A percentile compares a stretch with the other conserved stretches of the same genome.
phyloP scores from a whole-genome alignment of 148 eudicot species.

The Oxyria digyna region DNA sequence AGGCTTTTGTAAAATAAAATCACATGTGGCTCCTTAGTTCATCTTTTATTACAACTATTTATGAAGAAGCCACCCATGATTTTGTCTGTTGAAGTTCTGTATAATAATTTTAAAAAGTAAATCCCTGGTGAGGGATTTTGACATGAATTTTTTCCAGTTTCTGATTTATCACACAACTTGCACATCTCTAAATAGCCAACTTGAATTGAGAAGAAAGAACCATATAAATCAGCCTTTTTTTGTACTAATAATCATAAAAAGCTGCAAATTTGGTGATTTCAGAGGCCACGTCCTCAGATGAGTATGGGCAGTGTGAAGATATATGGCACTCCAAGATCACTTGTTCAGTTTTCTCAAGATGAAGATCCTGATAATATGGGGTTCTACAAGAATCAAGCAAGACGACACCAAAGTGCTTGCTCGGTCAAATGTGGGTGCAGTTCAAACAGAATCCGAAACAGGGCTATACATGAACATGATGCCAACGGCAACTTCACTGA shows the following conservation, averaged over 20 bases:
- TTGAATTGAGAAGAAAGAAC: not conserved
- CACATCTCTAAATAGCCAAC: not conserved
- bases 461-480: constrained; percentile 7
- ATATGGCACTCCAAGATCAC: constrained; percentile 67
- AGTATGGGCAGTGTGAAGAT: constrained; percentile 37
- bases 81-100: not conserved
- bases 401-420: constrained; percentile 31
- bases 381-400: constrained; percentile 24
- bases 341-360: constrained; percentile 55
- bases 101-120: too few relatives aligned
- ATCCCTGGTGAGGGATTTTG: not conserved
- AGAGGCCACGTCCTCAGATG: constrained; percentile 43
- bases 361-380: constrained; percentile 27
- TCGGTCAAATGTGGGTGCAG: constrained; percentile 20
- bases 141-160: not conserved
- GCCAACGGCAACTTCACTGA: constrained; percentile 14
- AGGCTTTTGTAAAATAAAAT: too few relatives aligned
- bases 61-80: not conserved
- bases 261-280: constrained; percentile 19
- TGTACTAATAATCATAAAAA: not conserved
- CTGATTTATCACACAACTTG: not conserved
- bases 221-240: not conserved
- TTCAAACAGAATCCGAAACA: constrained; percentile 17
- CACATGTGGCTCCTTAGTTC: too few relatives aligned
- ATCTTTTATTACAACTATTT: not conserved